Base-by-base conservation (phyloP, 495 filamentous ascomycete genomes). In the Cryomyces minteri region DNA sequence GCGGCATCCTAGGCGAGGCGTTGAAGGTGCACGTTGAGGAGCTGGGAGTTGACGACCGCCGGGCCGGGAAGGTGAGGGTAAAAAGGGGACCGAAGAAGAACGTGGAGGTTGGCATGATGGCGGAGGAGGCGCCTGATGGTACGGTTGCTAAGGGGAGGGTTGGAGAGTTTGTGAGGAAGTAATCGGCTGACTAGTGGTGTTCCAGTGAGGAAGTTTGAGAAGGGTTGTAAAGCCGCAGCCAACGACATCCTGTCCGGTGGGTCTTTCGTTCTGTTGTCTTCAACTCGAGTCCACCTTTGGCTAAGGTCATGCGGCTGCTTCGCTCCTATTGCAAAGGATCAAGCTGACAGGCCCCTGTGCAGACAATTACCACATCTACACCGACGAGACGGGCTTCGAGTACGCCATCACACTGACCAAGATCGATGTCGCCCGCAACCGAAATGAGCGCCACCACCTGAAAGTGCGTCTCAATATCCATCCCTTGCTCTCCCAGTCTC, bases 321-420 rank as follows among this genome's bases (percentile, higher is more conserved):
- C 9, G 12, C 34, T 14, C 1, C 34, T 1, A 3, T 10, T 38
- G 1, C 34, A 10, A 38, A 38, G 9, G 1, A 38, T 25, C 34
- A 2, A 9, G 34, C 9, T 38, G 9, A 10, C 34, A 10, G 34
- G 12, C 34, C 9, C 34, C 12, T 9, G 34, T 38, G 34, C 50
- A 70, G 69, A 61, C 40, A 56, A 63, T 40, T 62, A 72, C 47
- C 66, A 69, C 46, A 52, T 72, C 49, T 67, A 71, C 57, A 53
- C 40, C 2, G 71, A 75, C 52, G 5, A 31, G n/a, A 63, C 59
- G 3, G 57, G 55, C 36, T 72, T 74, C 57, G 53, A 58, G 32
- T 72, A 72, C 62, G 62, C 69, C 48, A 51, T 73, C 49, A 53
- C 53, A 9, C 61, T 73, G 30, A 58, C 58, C 34, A 66, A 70